These are phyloP conservation scores for Camelina neglecta DNA, from an alignment of 345 rosid genomes.

Conservation along the genomic window DNA sequence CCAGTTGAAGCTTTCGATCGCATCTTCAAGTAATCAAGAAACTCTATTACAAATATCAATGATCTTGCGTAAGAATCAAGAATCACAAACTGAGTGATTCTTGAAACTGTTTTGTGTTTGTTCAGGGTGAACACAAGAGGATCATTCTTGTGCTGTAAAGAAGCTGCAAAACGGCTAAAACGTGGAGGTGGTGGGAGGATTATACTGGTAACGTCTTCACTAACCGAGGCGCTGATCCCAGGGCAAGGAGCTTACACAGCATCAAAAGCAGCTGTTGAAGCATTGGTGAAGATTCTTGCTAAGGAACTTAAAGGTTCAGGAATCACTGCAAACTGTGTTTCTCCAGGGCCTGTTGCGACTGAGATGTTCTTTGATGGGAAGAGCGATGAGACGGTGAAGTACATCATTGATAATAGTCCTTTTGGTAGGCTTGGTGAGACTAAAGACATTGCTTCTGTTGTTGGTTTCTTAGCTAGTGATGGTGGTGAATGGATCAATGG, in stretches of 20 bases:
- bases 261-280: slow-evolving; percentile 55
- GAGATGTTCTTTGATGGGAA: slow-evolving; percentile 57
- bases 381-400: slow-evolving; percentile 45
- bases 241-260: slow-evolving; percentile 51
- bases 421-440: slow-evolving; percentile 53
- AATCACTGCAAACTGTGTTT: slow-evolving; percentile 59
- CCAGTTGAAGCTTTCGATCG: slow-evolving; percentile 65
- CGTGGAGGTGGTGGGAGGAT: slow-evolving; percentile 53
- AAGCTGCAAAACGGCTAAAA: slow-evolving; percentile 53
- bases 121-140: slow-evolving; percentile 56
- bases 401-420: slow-evolving; percentile 43
- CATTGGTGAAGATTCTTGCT: slow-evolving; percentile 57
- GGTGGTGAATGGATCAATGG: slow-evolving; percentile 63
- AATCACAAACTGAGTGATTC: neutral
- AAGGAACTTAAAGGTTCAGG: slow-evolving; percentile 59
- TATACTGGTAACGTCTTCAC: slow-evolving; percentile 47
- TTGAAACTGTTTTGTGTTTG: neutral
- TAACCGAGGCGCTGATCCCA: slow-evolving; percentile 43
- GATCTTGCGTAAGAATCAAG: neutral
- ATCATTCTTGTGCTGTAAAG: slow-evolving; percentile 54
- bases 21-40: slow-evolving; percentile 34
- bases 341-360: slow-evolving; percentile 60
- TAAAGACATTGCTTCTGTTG: slow-evolving; percentile 52
- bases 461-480: slow-evolving; percentile 60
- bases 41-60: neutral